Percentiles rank a stretch among this genome's conserved stretches.
Conservation (phyloP, 2,329 filamentous ascomycete genomes). For the Drechslera avenae region DNA sequence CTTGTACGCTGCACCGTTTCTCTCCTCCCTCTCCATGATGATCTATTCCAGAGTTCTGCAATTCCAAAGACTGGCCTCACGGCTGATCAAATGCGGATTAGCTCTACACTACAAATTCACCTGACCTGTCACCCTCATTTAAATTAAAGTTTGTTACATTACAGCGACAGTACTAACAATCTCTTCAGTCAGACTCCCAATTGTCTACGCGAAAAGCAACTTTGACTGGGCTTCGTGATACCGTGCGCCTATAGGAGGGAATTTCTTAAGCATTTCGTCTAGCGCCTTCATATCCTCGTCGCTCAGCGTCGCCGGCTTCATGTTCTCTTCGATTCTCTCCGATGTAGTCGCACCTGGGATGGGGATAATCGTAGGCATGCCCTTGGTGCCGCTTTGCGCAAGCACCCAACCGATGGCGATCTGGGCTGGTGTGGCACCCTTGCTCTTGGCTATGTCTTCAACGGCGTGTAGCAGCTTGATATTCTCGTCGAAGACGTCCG, state of each 20-base stretch:
- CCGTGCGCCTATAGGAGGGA: slow-evolving; percentile 51
- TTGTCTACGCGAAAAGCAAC: slow-evolving; percentile 17
- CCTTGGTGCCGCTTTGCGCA: slow-evolving; percentile 56
- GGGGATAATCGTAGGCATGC: slow-evolving; percentile 65
- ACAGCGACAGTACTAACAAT: slow-evolving; percentile 18
- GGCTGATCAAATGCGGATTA: slow-evolving; percentile 51
- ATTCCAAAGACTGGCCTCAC: slow-evolving; percentile 51
- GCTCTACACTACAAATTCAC: slow-evolving; percentile 52
- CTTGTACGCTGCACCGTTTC: not conserved
- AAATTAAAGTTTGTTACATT: slow-evolving; percentile 4
- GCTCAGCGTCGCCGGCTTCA: slow-evolving; percentile 58
- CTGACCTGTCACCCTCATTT: slow-evolving; percentile 48
- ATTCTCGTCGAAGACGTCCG: slow-evolving; percentile 69
- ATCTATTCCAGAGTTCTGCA: slow-evolving; percentile 56
- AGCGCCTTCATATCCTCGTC: slow-evolving; percentile 59
- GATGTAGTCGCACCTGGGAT: slow-evolving; percentile 68
- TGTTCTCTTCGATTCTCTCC: slow-evolving; percentile 66
- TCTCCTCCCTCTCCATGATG: slow-evolving; percentile 44
- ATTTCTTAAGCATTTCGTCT: slow-evolving; percentile 56
- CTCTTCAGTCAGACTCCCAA: not conserved
- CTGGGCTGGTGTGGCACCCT: slow-evolving; percentile 65
- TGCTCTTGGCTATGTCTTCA: slow-evolving; percentile 63
- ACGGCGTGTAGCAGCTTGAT: slow-evolving; percentile 65
- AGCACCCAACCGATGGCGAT: slow-evolving; percentile 69
- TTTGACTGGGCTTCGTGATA: slow-evolving; percentile 35